A percentile compares a stretch with the other conserved stretches of the same genome.
Evolutionary conservation across 1,139 yeast genomes (phyloP).

Genomic region (Saccharomycopsis hybrid): DNA sequence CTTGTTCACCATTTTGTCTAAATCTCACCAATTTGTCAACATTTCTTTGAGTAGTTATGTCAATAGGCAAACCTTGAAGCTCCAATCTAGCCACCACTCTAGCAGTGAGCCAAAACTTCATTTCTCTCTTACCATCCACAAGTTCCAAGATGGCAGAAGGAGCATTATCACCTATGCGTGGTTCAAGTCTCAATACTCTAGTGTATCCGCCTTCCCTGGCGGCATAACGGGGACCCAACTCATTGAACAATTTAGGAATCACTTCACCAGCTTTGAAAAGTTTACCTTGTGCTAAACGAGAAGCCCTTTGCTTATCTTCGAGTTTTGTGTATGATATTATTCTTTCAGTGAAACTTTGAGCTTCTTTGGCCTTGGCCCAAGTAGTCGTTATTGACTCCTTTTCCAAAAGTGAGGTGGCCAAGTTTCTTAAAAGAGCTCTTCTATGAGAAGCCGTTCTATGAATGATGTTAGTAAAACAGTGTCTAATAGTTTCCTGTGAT

Average conservation of each 20-base stretch:
- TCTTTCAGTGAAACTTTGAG: conserved; percentile 51
- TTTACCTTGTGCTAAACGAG: conserved; percentile 28
- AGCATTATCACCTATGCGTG: conserved; percentile 85
- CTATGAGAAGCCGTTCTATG: conserved; percentile 45
- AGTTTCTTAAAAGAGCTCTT: conserved; percentile 48
- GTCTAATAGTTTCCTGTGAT: too few species aligned
- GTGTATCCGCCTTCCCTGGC: conserved; percentile 77
- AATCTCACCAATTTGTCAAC: conserved; percentile 43
- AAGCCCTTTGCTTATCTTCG: conserved; percentile 27
- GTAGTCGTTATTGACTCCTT: conserved; percentile 68
- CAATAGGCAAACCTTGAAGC: conserved; percentile 56
- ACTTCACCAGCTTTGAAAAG: conserved; percentile 39
- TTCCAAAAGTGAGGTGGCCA: conserved; percentile 60
- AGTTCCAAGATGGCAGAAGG: conserved; percentile 86
- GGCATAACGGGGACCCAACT: conserved; percentile 56
- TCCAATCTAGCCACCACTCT: conserved; percentile 75
- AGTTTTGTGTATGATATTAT: conserved; percentile 40
- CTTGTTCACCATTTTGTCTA: conserved; percentile 44
- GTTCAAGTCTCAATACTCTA: conserved; percentile 76
- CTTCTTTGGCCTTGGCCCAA: conserved; percentile 63
- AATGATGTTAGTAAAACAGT: too few species aligned
- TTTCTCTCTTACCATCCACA: conserved; percentile 72
- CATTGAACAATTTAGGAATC: conserved; percentile 58
- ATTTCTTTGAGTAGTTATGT: conserved; percentile 52
- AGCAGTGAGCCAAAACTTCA: conserved; percentile 73